Evolutionary conservation across 2,329 filamentous ascomycete genomes (phyloP).

Genomic region (Pseudocercospora fuligena): DNA sequence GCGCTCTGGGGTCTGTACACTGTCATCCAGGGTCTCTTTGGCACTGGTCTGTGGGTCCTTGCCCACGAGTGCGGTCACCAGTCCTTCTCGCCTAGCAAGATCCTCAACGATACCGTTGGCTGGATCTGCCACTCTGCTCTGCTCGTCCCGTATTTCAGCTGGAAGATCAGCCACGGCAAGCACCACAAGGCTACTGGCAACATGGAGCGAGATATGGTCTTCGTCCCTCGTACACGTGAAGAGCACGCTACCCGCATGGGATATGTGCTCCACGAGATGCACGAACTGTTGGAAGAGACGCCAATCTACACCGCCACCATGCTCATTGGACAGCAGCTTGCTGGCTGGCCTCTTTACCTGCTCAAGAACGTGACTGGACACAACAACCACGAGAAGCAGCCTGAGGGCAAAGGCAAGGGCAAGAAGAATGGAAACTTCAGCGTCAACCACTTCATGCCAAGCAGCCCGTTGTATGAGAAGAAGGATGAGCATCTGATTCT

Average conservation of each 20-base stretch:
- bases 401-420: constrained; percentile 89
- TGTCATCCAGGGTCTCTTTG: constrained; percentile 87
- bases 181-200: constrained; percentile 99
- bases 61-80: constrained; percentile 98
- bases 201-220: constrained; percentile 98
- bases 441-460: constrained; percentile 94
- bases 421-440: constrained; percentile 84
- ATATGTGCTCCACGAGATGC: constrained; percentile 76
- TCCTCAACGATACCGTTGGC: constrained; percentile 88
- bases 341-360: constrained; percentile 93
- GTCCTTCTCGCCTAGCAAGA: constrained; percentile 90
- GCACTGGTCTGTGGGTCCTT: constrained; percentile 92
- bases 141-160: constrained; percentile 96
- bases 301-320: constrained; percentile 77
- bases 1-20: constrained; percentile 72
- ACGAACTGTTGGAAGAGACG: constrained; percentile 92
- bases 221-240: constrained; percentile 89
- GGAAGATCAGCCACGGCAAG: constrained; percentile 99
- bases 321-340: constrained; percentile 82
- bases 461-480: constrained; percentile 87
- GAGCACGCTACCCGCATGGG: constrained; percentile 77
- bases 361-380: constrained; percentile 92
- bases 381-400: constrained; percentile 88
- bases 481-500: constrained; percentile 87
- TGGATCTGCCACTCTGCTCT: constrained; percentile 89